Percentiles rank a stretch among this genome's conserved stretches.
Conservation (phyloP, 257 asterid genomes). For the Salvia hispanica region DNA sequence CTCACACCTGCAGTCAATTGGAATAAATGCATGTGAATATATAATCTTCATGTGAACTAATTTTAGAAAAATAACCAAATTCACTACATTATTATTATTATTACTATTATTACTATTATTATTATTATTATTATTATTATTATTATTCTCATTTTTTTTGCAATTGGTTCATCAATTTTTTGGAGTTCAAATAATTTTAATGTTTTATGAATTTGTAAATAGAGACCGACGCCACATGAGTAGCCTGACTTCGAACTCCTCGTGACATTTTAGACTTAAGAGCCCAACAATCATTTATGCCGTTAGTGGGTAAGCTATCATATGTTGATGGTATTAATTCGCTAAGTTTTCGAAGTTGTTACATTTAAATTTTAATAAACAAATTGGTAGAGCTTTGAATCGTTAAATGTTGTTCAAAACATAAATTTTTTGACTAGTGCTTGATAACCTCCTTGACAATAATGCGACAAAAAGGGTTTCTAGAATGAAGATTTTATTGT, state of each 20-base stretch:
- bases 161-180: background rate
- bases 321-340: background rate
- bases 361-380: too few relatives aligned
- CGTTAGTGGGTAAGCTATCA: background rate
- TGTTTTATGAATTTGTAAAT: background rate
- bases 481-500: too few relatives aligned
- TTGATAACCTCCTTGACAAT: too few relatives aligned
- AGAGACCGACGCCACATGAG: background rate
- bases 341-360: too few relatives aligned
- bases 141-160: too few relatives aligned
- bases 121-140: too few relatives aligned
- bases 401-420: background rate
- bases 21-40: too few relatives aligned
- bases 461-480: too few relatives aligned
- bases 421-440: too few relatives aligned
- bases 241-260: constrained; percentile 10
- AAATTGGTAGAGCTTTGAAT: background rate
- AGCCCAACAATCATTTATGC: constrained; percentile 7
- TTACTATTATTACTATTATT: background rate
- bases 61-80: too few relatives aligned
- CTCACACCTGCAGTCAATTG: too few relatives aligned
- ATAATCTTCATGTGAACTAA: too few relatives aligned
- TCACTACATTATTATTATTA: background rate
- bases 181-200: background rate
- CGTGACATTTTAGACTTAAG: constrained; percentile 6